A percentile compares a stretch with the other conserved stretches of the same genome.
Evolutionary conservation across 257 asterid species (phyloP).

Genomic region (Nicotiana noctiflora): DNA sequence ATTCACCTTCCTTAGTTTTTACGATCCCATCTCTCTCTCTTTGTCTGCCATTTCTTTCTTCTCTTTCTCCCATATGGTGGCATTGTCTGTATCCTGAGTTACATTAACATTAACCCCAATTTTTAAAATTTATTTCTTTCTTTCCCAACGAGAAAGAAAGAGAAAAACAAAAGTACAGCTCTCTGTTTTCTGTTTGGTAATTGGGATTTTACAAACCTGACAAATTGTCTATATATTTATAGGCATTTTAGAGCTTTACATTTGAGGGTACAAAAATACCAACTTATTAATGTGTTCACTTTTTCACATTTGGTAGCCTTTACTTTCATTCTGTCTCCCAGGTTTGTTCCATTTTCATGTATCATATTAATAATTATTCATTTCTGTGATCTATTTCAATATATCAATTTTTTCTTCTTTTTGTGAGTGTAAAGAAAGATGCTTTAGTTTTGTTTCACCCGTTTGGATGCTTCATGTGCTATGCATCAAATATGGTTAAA

Average conservation of each 20-base stretch:
- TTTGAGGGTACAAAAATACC: neutral
- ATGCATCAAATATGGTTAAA: neutral
- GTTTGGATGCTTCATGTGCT: neutral
- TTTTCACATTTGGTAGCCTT: neutral
- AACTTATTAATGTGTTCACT: neutral
- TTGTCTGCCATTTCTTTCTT: neutral
- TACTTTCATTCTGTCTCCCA: neutral
- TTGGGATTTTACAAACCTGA: neutral
- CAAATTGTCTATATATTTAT: neutral
- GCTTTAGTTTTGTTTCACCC: neutral
- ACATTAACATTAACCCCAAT: neutral
- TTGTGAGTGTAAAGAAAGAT: neutral
- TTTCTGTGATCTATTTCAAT: neutral
- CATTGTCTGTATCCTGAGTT: neutral
- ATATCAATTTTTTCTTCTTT: neutral
- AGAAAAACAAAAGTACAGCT: neutral
- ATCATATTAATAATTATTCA: neutral
- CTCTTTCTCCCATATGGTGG: neutral
- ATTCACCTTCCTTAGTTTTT: slow-evolving; percentile 30
- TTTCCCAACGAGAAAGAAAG: neutral
- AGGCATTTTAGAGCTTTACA: neutral
- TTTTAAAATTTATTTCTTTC: neutral
- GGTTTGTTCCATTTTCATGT: neutral
- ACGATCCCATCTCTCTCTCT: neutral
- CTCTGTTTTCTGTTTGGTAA: neutral